Evolutionary conservation across 768 basidiomycete species (phyloP).

Genomic region (Boletus sp.): DNA sequence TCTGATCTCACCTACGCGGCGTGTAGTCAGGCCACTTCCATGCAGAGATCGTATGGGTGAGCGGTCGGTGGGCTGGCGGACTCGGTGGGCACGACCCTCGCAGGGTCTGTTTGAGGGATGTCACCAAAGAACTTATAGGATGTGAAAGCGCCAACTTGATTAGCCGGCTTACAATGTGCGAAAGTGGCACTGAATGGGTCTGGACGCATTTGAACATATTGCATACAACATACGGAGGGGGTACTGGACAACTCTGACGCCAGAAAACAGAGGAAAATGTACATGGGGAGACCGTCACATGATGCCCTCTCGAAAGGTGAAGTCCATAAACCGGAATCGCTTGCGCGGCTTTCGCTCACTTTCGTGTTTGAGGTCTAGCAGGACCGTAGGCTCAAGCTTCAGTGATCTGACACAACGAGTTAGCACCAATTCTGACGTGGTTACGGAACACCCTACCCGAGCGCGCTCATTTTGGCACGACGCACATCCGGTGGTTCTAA

Average conservation of each 20-base stretch:
- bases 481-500: slow-evolving; percentile 13
- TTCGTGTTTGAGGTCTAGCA: slow-evolving; percentile 17
- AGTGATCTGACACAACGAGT: slow-evolving; percentile 21
- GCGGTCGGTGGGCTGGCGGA: background rate
- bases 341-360: slow-evolving; percentile 1
- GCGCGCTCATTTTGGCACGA: slow-evolving; percentile 24
- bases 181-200: slow-evolving; percentile 18
- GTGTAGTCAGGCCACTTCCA: slow-evolving; percentile 26
- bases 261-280: background rate
- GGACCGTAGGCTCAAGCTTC: slow-evolving; percentile 23
- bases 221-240: background rate
- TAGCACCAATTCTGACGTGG: background rate
- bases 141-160: slow-evolving; percentile 12
- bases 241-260: background rate
- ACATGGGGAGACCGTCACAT: slow-evolving; percentile 15
- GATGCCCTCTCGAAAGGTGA: slow-evolving; percentile 18
- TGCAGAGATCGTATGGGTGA: slow-evolving; percentile 15
- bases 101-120: slow-evolving; percentile 5
- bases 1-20: slow-evolving; percentile 23
- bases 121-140: slow-evolving; percentile 14
- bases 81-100: slow-evolving; percentile 7
- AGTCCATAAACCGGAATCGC: slow-evolving; percentile 7
- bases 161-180: slow-evolving; percentile 24
- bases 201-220: slow-evolving; percentile 4
- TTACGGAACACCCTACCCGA: slow-evolving; percentile 13